These are phyloP conservation scores for Eragrostis nindensis DNA, from an alignment of 176 grass and related monocot species.

Conservation along the genomic window DNA sequence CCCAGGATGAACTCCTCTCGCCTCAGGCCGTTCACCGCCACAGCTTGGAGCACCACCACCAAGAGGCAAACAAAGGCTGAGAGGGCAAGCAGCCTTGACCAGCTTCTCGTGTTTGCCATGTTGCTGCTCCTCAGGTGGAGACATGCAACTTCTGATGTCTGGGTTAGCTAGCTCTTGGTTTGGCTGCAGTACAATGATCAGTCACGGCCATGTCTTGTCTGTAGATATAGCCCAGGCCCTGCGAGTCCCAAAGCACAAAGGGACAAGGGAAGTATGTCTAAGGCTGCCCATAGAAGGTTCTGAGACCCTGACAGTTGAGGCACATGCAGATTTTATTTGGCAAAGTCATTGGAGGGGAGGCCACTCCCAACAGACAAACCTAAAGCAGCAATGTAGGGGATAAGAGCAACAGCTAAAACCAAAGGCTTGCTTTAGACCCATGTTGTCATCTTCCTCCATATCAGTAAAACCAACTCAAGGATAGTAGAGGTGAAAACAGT, in stretches of 20 bases:
- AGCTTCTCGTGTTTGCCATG: constrained; percentile 39
- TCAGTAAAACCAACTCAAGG: constrained; percentile 39
- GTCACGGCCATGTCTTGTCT: constrained; percentile 46
- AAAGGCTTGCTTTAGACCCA: constrained; percentile 47
- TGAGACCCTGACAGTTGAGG: constrained; percentile 44
- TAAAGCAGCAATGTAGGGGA: constrained; percentile 47
- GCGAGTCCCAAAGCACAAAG: constrained; percentile 62
- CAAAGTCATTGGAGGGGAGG: constrained; percentile 45
- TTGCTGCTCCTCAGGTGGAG: constrained; percentile 41
- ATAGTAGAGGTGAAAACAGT: constrained; percentile 26
- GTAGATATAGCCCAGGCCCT: constrained; percentile 53
- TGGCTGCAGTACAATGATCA: constrained; percentile 46
- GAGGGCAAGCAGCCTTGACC: constrained; percentile 26
- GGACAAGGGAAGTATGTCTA: constrained; percentile 46
- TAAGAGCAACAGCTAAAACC: constrained; percentile 52
- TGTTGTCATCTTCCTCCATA: constrained; percentile 29
- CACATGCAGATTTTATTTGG: constrained; percentile 42
- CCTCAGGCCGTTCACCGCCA: constrained; percentile 37
- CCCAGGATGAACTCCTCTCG: constrained; percentile 36
- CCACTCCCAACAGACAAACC: constrained; percentile 41
- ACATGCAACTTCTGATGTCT: constrained; percentile 41
- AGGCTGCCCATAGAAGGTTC: constrained; percentile 65
- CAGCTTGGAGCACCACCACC: constrained; percentile 3
- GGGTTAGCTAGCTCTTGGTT: neutral
- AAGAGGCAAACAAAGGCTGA: constrained; percentile 47